phyloP scores from a whole-genome alignment of 1,284 basidiomycete genomes.

The Ustilago hordei region DNA sequence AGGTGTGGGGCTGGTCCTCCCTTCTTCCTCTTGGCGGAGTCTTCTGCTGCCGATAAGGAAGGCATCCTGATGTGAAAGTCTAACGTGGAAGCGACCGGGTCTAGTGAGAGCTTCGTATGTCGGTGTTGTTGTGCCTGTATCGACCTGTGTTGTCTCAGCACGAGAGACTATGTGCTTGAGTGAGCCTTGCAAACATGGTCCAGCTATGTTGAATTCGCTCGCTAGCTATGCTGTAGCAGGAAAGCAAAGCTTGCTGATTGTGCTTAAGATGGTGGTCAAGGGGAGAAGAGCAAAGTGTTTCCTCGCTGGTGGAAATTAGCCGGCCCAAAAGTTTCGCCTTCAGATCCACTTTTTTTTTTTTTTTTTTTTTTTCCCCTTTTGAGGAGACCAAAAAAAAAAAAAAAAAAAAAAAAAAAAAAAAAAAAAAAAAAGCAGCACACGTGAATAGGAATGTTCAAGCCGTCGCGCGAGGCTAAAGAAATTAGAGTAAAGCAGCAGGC shows the following conservation, averaged over 20 bases:
- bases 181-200: constrained; percentile 4
- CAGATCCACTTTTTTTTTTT: background rate
- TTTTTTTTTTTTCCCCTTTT: no score
- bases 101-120: background rate
- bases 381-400: no score
- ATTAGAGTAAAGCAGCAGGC: no score
- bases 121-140: background rate
- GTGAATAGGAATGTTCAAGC: no score
- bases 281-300: background rate
- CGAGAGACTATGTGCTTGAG: background rate
- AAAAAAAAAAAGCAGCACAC: background rate
- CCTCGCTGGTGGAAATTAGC: background rate
- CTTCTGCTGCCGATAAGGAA: constrained; percentile 30
- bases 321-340: constrained; percentile 12
- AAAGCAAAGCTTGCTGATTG: background rate
- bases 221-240: background rate
- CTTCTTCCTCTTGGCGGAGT: constrained; percentile 47
- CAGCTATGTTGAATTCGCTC: background rate
- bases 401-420: constrained; percentile 20
- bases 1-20: constrained; percentile 35
- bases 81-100: background rate
- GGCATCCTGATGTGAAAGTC: constrained; percentile 25
- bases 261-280: background rate
- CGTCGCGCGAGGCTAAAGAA: no score
- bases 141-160: background rate